Conservation (phyloP, 179 eudicot genomes). For the Vitellaria paradoxa region DNA sequence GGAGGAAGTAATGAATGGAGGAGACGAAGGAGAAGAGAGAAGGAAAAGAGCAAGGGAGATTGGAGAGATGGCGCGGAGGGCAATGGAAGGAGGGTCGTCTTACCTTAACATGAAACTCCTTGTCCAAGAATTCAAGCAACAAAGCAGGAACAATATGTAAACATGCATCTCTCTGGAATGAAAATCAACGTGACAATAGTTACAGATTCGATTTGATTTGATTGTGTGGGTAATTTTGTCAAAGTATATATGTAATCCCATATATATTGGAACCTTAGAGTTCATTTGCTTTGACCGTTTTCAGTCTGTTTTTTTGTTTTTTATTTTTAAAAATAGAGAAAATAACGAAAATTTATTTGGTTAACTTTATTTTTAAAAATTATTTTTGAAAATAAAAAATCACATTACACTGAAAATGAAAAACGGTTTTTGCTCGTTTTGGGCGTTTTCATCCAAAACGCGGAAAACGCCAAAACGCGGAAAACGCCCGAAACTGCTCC, state of each 20-base stretch:
- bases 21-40: slow-evolving; percentile 21
- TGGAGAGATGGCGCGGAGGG: slow-evolving; percentile 16
- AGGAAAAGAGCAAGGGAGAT: slow-evolving; percentile 19
- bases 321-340: too few relatives aligned
- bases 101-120: slow-evolving; percentile 5
- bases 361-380: too few relatives aligned
- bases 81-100: slow-evolving; percentile 26
- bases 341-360: too few relatives aligned
- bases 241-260: background rate
- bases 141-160: background rate
- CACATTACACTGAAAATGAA: too few relatives aligned
- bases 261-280: background rate
- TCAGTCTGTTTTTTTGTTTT: too few relatives aligned
- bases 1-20: slow-evolving; percentile 23
- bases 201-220: too few relatives aligned
- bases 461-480: too few relatives aligned
- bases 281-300: too few relatives aligned
- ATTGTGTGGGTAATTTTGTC: background rate
- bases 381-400: too few relatives aligned
- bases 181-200: background rate
- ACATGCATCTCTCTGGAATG: background rate
- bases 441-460: too few relatives aligned
- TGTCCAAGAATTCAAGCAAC: slow-evolving; percentile 19
- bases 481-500: too few relatives aligned
- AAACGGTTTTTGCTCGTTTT: too few relatives aligned